These are phyloP conservation scores for Akanthomyces dipterigenus DNA, from an alignment of 2,329 filamentous ascomycete species.

Conservation along the genomic window DNA sequence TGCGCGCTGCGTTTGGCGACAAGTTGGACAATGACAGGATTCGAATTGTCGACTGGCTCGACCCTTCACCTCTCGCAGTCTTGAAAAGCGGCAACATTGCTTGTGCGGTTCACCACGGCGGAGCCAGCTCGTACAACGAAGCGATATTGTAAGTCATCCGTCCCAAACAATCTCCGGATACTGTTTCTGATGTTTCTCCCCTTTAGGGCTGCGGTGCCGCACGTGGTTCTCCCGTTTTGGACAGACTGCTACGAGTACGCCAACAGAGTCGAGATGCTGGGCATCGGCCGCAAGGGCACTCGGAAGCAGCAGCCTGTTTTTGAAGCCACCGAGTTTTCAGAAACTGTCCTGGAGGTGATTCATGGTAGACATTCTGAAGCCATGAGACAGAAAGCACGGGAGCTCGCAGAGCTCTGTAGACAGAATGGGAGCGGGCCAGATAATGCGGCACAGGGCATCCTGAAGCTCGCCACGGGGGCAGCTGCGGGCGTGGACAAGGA, in stretches of 20 bases:
- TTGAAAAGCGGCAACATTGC: slow-evolving; percentile 31
- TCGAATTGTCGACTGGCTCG: slow-evolving; percentile 34
- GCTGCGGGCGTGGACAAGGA: not conserved
- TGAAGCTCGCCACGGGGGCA: not conserved
- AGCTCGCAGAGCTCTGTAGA: slow-evolving; percentile 12
- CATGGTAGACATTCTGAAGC: slow-evolving; percentile 5
- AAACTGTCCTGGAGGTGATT: slow-evolving; percentile 16
- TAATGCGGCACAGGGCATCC: slow-evolving; percentile 23
- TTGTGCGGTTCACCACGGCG: slow-evolving; percentile 39
- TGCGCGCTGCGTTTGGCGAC: slow-evolving; percentile 19
- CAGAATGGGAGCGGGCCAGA: slow-evolving; percentile 12
- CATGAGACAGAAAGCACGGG: slow-evolving; percentile 13
- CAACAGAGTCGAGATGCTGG: slow-evolving; percentile 35
- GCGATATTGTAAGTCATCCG: slow-evolving; percentile 25
- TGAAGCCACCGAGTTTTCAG: slow-evolving; percentile 16
- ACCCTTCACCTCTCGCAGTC: slow-evolving; percentile 29
- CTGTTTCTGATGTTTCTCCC: not conserved
- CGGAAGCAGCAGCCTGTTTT: slow-evolving; percentile 19
- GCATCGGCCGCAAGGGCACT: slow-evolving; percentile 30
- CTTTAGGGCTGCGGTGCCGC: slow-evolving; percentile 37
- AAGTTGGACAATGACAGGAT: slow-evolving; percentile 26
- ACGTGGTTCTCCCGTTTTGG: slow-evolving; percentile 39
- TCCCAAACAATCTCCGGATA: not conserved
- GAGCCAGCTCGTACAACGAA: slow-evolving; percentile 37
- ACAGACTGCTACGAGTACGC: slow-evolving; percentile 41